Base-by-base conservation (phyloP, 2,329 filamentous ascomycete species). In the Ophiosphaerella narmari region DNA sequence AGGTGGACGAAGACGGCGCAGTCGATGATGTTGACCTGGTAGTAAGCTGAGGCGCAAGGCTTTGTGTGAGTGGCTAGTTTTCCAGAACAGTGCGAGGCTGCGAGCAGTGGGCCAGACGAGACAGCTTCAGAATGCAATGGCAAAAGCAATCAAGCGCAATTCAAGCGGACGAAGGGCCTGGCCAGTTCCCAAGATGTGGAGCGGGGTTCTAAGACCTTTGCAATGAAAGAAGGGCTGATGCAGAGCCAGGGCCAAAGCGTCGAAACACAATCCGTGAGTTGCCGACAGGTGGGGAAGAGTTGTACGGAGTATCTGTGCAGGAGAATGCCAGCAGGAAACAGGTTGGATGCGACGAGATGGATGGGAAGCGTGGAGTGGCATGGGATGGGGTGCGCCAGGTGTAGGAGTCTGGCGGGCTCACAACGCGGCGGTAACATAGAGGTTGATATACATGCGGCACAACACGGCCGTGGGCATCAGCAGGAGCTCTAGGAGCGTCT, bases 231-330 rank as follows among this genome's bases (percentile, higher is more conserved):
- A 54, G 55, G 56, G 67, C 65, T 66, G 62, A 64, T 62, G 64
- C 57, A 59, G 65, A 68, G 48, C 45, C 54, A 43, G 59, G 69
- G 67, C 65, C 69, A 70, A 60, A 63, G 70, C 69, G 57, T 62
- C 65, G 63, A 72, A 57, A 72, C 70, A 69, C 57, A 58, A 66
- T 63, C 57, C 59, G 63, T 53, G 62, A 62, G 64, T 64, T 58
- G 66, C 55, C 49, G 39, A 41, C 45, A 57, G 53, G 55, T 52
- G 32, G 9, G 38, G 12, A 41, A 18, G 16, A 55, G 46, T 54
- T 48, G 55, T 41, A 29, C 26, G 6, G 26, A 29, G 5, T 29
- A 29, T 29, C 11, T 29, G 26, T 29, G 26, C 26, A 29, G 26
- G 26, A 29, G 33, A 29, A 29, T 29, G 26, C 26, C 26, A 29